Conservation (phyloP, 345 rosid genomes). For the Eucalyptus shirleyi region DNA sequence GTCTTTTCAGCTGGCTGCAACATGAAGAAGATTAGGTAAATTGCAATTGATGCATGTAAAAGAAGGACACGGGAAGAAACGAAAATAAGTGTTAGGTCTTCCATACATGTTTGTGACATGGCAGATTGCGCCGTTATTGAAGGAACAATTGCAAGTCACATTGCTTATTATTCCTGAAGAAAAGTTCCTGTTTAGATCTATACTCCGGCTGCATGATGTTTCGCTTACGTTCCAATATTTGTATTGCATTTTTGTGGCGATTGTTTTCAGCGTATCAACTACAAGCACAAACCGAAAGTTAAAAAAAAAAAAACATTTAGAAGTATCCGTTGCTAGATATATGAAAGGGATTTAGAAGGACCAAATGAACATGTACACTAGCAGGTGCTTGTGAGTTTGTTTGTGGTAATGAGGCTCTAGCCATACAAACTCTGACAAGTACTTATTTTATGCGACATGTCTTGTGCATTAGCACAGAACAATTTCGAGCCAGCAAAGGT, state of each 20-base stretch:
- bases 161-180: not conserved
- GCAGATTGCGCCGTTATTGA: not conserved
- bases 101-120: too few species aligned
- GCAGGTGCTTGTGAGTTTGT: not conserved
- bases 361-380: not conserved
- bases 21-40: too few species aligned
- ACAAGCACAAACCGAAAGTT: not conserved
- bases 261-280: slow-evolving; percentile 41
- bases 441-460: not conserved
- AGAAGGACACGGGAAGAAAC: too few species aligned
- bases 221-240: slow-evolving; percentile 4
- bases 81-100: too few species aligned
- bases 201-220: slow-evolving; percentile 27
- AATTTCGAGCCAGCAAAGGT: not conserved
- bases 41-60: too few species aligned
- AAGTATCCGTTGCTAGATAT: not conserved
- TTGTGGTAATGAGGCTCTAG: not conserved
- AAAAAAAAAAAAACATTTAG: too few species aligned
- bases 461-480: not conserved
- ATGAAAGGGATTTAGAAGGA: not conserved
- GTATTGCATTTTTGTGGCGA: slow-evolving; percentile 24
- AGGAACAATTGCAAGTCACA: slow-evolving; percentile 42
- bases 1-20: too few species aligned
- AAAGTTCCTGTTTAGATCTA: slow-evolving; percentile 8
- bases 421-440: not conserved